Evolutionary conservation across 371 early-diverging fungal species (phyloP).

Genomic region (Actinomortierella ambigua): DNA sequence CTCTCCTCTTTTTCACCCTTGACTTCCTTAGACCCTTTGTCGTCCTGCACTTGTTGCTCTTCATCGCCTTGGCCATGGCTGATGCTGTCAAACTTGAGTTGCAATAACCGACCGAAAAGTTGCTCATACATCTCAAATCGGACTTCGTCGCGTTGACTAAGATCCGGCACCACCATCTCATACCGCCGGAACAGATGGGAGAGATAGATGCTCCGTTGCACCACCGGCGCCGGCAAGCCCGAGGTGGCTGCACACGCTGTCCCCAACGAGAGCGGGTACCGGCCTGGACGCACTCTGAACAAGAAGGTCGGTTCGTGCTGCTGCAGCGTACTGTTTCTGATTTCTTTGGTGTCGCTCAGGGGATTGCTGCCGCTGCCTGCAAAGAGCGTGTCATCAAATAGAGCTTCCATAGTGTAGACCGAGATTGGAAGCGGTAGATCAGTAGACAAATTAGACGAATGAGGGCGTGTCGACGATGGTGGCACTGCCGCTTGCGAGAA

Average conservation of each 20-base stretch:
- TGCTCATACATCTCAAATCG: slow-evolving; percentile 24
- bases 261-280: too few species aligned
- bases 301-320: too few species aligned
- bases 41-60: not conserved
- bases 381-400: too few species aligned
- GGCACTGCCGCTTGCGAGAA: too few species aligned
- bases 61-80: not conserved
- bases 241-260: too few species aligned
- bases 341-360: too few species aligned
- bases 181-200: slow-evolving; percentile 36
- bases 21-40: not conserved
- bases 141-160: slow-evolving; percentile 13
- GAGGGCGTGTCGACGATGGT: too few species aligned
- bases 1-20: not conserved
- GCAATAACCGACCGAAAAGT: slow-evolving; percentile 12
- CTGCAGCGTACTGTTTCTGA: too few species aligned
- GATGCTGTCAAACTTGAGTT: slow-evolving; percentile 13
- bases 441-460: too few species aligned
- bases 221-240: too few species aligned
- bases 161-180: slow-evolving; percentile 24
- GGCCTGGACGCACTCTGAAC: too few species aligned
- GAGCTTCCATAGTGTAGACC: slow-evolving; percentile 29
- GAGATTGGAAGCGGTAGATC: slow-evolving; percentile 26
- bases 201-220: slow-evolving; percentile 6
- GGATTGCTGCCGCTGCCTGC: too few species aligned